A percentile compares a stretch with the other conserved stretches of the same genome.
Conservation (phyloP, 345 rosid species). For the Garcia nutans region DNA sequence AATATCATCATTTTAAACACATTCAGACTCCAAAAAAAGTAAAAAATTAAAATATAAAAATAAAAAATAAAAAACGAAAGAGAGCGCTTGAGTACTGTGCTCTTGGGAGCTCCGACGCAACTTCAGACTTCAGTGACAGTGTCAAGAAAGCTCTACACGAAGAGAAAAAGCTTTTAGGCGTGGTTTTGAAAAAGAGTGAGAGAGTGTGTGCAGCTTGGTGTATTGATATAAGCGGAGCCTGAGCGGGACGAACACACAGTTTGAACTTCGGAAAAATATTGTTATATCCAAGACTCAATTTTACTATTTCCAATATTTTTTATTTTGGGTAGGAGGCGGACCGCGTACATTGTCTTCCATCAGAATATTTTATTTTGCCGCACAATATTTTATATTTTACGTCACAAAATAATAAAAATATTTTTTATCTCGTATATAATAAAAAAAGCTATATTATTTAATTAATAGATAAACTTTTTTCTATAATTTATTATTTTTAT, state of each 20-base stretch:
- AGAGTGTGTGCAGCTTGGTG: not conserved
- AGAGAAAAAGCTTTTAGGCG: not conserved
- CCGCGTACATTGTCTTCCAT: too few species aligned
- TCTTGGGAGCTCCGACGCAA: constrained; percentile 29
- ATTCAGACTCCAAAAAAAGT: not conserved
- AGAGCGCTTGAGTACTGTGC: constrained; percentile 32
- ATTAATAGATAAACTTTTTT: too few species aligned
- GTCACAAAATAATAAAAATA: too few species aligned
- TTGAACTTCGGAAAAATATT: constrained; percentile 38
- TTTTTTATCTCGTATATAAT: too few species aligned
- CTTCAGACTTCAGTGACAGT: constrained; percentile 23
- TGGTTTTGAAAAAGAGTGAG: not conserved
- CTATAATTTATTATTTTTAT: too few species aligned
- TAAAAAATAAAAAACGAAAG: not conserved
- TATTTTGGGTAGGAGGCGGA: too few species aligned
- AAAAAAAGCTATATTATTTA: too few species aligned
- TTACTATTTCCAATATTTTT: constrained; percentile 11
- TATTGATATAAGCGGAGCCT: constrained; percentile 25
- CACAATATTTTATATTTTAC: too few species aligned
- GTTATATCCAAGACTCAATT: constrained; percentile 13
- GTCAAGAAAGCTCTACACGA: constrained; percentile 25
- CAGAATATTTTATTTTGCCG: too few species aligned
- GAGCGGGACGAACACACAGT: constrained; percentile 59
- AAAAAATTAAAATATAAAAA: not conserved
- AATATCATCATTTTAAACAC: not conserved